Percentiles rank a stretch among this genome's conserved stretches.
These are phyloP conservation scores for Ceriops tagal DNA, from an alignment of 345 rosid species.

Conservation along the genomic window DNA sequence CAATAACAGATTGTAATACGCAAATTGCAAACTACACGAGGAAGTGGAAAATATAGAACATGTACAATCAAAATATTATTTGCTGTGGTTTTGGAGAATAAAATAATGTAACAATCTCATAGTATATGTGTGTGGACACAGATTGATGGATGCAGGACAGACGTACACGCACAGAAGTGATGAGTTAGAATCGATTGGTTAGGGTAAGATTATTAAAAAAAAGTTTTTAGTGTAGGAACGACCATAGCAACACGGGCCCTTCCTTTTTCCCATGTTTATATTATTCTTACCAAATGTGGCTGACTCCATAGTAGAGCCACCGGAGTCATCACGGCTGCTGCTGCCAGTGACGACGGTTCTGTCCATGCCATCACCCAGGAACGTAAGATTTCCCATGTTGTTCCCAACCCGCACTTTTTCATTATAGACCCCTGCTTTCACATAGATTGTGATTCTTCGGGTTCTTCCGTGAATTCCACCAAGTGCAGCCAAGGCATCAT, in stretches of 20 bases:
- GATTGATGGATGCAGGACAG: no score
- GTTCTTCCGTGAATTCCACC: slow-evolving; percentile 32
- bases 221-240: neutral
- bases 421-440: slow-evolving; percentile 63
- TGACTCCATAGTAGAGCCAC: slow-evolving; percentile 53
- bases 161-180: no score
- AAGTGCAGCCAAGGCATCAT: slow-evolving; percentile 40
- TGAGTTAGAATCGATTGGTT: no score
- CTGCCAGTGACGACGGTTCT: slow-evolving; percentile 52
- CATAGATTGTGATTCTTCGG: slow-evolving; percentile 43
- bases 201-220: no score
- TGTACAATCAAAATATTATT: no score
- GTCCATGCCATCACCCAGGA: slow-evolving; percentile 81
- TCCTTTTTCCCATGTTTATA: neutral
- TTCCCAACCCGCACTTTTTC: slow-evolving; percentile 53
- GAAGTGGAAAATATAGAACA: no score
- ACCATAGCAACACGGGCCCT: no score
- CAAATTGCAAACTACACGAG: no score
- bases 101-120: no score
- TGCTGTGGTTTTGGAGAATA: no score
- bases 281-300: slow-evolving; percentile 59
- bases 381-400: slow-evolving; percentile 49
- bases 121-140: no score
- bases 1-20: neutral
- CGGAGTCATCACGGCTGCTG: slow-evolving; percentile 43